Evolutionary conservation across 768 basidiomycete species (phyloP).

Genomic region (Boletus rubroflammeus): DNA sequence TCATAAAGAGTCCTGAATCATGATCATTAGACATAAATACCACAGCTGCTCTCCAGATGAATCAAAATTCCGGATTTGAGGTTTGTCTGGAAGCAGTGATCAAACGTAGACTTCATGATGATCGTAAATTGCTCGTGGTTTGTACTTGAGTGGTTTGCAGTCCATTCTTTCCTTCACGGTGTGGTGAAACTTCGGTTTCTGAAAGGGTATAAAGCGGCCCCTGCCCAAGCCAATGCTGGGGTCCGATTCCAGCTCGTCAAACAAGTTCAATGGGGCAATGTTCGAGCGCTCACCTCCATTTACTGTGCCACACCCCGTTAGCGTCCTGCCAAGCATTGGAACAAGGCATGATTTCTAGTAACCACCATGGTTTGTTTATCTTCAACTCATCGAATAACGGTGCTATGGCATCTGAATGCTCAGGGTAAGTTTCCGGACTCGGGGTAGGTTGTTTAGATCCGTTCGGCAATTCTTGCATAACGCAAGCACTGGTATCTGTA

Average conservation of each 20-base stretch:
- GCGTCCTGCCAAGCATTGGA: constrained; percentile 54
- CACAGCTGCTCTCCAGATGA: neutral
- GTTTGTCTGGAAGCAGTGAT: neutral
- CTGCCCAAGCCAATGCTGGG: constrained; percentile 46
- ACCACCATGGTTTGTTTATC: constrained; percentile 53
- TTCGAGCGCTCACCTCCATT: constrained; percentile 46
- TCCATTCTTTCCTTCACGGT: constrained; percentile 60
- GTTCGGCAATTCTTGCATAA: neutral
- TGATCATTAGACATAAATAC: neutral
- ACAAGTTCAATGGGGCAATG: neutral
- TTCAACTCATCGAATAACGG: constrained; percentile 53
- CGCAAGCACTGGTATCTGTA: neutral
- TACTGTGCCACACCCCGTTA: constrained; percentile 49
- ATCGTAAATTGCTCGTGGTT: constrained; percentile 53
- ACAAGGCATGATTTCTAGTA: constrained; percentile 65
- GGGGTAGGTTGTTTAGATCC: neutral
- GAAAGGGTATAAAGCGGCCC: constrained; percentile 47
- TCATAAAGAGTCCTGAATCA: neutral
- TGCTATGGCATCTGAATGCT: constrained; percentile 37
- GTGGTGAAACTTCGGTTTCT: constrained; percentile 55
- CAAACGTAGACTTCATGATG: constrained; percentile 44
- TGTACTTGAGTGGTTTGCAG: constrained; percentile 47
- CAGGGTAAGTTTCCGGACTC: neutral
- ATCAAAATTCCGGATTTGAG: neutral
- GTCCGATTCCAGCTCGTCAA: neutral